Conservation (phyloP, 768 basidiomycete species). For the Psilocybe azurescens region DNA sequence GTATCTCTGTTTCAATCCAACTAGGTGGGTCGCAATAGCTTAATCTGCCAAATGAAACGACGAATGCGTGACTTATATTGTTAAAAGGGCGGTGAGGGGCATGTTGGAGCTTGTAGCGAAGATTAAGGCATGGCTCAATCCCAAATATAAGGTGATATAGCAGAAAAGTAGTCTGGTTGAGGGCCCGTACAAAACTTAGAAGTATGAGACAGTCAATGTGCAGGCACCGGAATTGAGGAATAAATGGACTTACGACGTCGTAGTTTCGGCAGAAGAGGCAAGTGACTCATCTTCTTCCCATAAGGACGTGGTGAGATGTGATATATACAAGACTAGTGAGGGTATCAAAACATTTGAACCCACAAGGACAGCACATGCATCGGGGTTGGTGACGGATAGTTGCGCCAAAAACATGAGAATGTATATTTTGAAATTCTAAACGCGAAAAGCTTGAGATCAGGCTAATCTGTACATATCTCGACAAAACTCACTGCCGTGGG, state of each 20-base stretch:
- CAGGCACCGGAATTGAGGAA: neutral
- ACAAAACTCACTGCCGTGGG: constrained; percentile 43
- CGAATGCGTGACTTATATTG: constrained; percentile 71
- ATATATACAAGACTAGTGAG: constrained; percentile 62
- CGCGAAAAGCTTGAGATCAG: constrained; percentile 5
- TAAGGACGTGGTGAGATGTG: constrained; percentile 55
- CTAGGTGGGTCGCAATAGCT: constrained; percentile 71
- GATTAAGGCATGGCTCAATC: constrained; percentile 49
- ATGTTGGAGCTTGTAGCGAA: constrained; percentile 63
- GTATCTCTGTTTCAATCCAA: constrained; percentile 52
- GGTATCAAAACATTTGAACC: constrained; percentile 66
- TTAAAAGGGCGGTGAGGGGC: constrained; percentile 61
- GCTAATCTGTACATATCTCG: neutral
- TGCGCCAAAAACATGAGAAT: constrained; percentile 48
- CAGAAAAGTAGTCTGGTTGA: constrained; percentile 61
- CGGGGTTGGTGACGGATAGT: constrained; percentile 44
- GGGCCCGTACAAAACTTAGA: constrained; percentile 52
- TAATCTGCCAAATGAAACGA: constrained; percentile 77
- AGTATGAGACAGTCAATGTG: neutral
- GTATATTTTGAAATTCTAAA: constrained; percentile 35
- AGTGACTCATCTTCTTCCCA: constrained; percentile 69
- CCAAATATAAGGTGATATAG: constrained; percentile 68
- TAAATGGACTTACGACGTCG: constrained; percentile 41
- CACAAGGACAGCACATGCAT: constrained; percentile 40
- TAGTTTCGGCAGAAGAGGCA: constrained; percentile 36